These are phyloP conservation scores for Abelmoschus esculentus DNA, from an alignment of 345 rosid genomes.

Conservation along the genomic window DNA sequence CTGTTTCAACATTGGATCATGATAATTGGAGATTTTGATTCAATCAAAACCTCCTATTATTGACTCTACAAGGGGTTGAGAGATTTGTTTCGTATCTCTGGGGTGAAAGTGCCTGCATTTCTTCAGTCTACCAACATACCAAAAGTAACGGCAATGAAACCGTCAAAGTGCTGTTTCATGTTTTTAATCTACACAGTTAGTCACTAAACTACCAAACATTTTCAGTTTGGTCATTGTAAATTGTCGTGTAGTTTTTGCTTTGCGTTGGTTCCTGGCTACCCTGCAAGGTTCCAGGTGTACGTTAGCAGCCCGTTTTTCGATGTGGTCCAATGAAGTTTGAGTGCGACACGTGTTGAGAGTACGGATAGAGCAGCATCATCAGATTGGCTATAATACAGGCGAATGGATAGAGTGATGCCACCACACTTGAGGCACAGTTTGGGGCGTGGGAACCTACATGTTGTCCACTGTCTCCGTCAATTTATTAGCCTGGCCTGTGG, in stretches of 20 bases:
- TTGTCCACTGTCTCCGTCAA: no score
- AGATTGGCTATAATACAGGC: background rate
- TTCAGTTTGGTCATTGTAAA: no score
- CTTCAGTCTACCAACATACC: background rate
- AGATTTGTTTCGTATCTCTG: background rate
- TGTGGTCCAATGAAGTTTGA: background rate
- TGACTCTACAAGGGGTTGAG: background rate
- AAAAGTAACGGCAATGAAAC: constrained; percentile 4
- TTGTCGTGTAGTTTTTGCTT: no score
- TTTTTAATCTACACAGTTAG: no score
- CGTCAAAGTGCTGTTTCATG: background rate
- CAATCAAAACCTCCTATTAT: background rate
- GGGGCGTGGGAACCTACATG: background rate
- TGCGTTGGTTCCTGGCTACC: background rate
- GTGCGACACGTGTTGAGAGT: background rate
- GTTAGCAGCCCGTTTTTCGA: background rate
- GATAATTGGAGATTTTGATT: background rate
- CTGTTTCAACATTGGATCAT: background rate
- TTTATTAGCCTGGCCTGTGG: no score
- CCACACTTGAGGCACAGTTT: background rate
- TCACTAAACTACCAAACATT: no score
- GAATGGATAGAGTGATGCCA: no score
- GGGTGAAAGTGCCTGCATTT: background rate
- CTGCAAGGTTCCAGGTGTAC: background rate
- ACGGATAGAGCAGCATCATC: background rate